Percentiles rank a stretch among this genome's conserved stretches.
Evolutionary conservation across 179 eudicot species (phyloP).

Genomic region (Spergularia azorica): DNA sequence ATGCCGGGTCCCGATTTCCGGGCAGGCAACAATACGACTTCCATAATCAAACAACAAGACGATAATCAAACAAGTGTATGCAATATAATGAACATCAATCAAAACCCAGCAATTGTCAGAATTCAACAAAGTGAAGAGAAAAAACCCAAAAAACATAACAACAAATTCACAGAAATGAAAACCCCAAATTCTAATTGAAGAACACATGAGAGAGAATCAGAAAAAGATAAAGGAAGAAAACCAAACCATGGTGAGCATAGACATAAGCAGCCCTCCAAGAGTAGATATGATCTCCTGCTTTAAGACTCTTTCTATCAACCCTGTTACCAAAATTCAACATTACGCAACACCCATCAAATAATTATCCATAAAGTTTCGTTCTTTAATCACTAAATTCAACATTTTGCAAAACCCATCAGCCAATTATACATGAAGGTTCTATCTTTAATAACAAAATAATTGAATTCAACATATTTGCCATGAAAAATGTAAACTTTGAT

Average conservation of each 20-base stretch:
- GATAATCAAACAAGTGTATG: neutral
- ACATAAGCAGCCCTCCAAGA: constrained; percentile 79
- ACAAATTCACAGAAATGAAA: neutral
- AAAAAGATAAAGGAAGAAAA: neutral
- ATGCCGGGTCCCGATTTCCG: neutral
- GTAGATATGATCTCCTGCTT: constrained; percentile 88
- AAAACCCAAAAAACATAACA: neutral
- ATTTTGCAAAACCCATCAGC: neutral
- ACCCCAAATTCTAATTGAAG: neutral
- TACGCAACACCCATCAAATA: neutral
- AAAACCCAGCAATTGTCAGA: neutral
- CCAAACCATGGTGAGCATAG: constrained; percentile 79
- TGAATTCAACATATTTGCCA: too few species aligned
- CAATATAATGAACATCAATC: neutral
- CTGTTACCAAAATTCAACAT: constrained; percentile 28
- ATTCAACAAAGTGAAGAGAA: neutral
- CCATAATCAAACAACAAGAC: neutral
- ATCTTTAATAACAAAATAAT: neutral
- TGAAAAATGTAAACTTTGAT: too few species aligned
- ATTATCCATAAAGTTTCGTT: neutral
- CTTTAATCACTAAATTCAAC: neutral
- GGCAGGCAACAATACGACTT: neutral
- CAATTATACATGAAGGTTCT: neutral
- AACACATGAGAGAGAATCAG: neutral
- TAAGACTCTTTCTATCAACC: constrained; percentile 50